Base-by-base conservation (phyloP, 1,139 yeast genomes). In the Lodderomyces theae region DNA sequence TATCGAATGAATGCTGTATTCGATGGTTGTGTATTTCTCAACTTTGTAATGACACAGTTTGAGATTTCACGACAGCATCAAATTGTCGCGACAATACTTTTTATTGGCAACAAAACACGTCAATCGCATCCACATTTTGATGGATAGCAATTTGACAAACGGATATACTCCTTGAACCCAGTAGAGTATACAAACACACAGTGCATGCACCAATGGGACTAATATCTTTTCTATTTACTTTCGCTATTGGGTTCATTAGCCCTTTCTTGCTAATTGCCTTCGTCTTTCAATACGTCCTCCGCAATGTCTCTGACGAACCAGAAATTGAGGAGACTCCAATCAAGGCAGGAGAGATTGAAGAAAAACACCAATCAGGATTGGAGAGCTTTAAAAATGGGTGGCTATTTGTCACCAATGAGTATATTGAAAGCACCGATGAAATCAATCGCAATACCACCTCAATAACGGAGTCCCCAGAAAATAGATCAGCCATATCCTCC, bases 321-420 rank as follows among this genome's bases (percentile, higher is more conserved):
- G n/a, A 26, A n/a, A 51, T 50, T 5, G 51, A 51, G 19, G 47
- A 46, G 4, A 19, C 22, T 8, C n/a, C 17, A 31, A 9, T 83
- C 38, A 79, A 74, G 47, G 80, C 83, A 2, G 86, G 86, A 0
- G 80, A 78, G 45, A 51, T 82, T 7, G 82, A 83, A 45, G 90
- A 86, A 49, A 61, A 63, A 13, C 63, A 66, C 34, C 71, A 72
- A 21, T 61, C 78, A 2, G 95, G 94, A 2, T 77, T 85, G 5
- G 79, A 80, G 28, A 75, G 88, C 0, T 77, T 70, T 51, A 80
- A 77, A 54, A 64, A 79, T 10, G 96, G 96, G 2, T 88, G 96
- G 95, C 63, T 90, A 4, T 79, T 85, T 3, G 88, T 89, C 8
- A 86, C 96, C 0, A 80, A 80, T 45, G 92, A 86, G 51, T 87